These are phyloP conservation scores for Linum lewisii DNA, from an alignment of 345 rosid genomes.

Conservation along the genomic window DNA sequence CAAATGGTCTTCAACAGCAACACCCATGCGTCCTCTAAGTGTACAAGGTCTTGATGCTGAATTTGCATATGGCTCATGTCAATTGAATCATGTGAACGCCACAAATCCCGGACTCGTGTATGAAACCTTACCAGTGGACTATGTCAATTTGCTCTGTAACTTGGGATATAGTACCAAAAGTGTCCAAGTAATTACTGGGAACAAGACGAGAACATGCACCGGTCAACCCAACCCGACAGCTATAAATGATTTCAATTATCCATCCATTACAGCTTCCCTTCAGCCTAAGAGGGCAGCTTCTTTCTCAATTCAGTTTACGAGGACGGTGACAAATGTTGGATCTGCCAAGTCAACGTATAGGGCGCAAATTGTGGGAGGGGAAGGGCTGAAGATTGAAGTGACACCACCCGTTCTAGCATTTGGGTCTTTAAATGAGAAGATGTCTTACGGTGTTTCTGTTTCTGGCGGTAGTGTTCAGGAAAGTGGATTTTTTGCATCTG, in stretches of 20 bases:
- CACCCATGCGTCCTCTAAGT: conserved; percentile 20
- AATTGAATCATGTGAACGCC: conserved; percentile 3
- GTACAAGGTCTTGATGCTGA: conserved; percentile 1
- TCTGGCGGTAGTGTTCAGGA: neutral
- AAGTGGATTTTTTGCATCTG: conserved; percentile 5
- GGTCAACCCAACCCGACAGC: neutral
- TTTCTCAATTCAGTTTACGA: conserved; percentile 16
- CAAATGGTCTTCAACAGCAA: conserved; percentile 19
- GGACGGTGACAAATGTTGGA: conserved; percentile 34
- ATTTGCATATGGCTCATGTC: conserved; percentile 10
- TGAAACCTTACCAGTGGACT: too few relatives aligned
- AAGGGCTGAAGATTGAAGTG: conserved; percentile 8
- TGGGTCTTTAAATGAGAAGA: conserved; percentile 4
- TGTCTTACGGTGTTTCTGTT: neutral
- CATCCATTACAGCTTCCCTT: conserved; percentile 25
- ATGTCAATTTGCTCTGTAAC: conserved; percentile 3
- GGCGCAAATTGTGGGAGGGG: conserved; percentile 9
- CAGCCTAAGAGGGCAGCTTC: neutral
- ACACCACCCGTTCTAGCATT: neutral
- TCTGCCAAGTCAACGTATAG: conserved; percentile 16
- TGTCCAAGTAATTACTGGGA: neutral
- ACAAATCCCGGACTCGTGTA: too few relatives aligned
- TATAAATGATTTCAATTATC: conserved; percentile 29
- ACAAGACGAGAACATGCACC: neutral
- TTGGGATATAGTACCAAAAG: neutral